Conservation (phyloP, 2,329 filamentous ascomycete species). For the Cladophialophora yegresii region DNA sequence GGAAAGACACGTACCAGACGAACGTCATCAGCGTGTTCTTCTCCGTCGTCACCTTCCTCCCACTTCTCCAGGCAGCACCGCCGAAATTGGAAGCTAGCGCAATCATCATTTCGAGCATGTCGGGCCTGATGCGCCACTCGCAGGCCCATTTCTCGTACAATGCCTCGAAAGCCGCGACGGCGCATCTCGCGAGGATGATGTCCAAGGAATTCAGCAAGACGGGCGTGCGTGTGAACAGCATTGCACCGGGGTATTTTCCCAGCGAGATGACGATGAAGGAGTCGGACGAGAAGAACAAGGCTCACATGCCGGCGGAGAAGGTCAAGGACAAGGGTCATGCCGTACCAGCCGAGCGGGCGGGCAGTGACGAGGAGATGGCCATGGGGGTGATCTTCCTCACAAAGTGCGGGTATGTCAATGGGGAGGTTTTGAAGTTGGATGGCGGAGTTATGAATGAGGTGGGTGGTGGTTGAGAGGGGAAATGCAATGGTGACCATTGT, state of each 20-base stretch:
- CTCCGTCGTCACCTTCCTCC: constrained; percentile 67
- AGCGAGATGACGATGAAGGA: constrained; percentile 63
- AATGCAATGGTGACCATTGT: background rate
- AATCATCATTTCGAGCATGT: constrained; percentile 71
- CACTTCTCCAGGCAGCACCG: constrained; percentile 63
- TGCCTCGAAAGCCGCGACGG: constrained; percentile 66
- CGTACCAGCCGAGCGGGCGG: constrained; percentile 59
- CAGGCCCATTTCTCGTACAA: constrained; percentile 75
- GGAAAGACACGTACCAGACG: constrained; percentile 67
- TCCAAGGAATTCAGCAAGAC: constrained; percentile 69
- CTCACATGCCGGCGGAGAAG: constrained; percentile 44
- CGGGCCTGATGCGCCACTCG: constrained; percentile 67
- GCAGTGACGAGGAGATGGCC: constrained; percentile 66
- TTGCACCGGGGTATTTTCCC: constrained; percentile 70
- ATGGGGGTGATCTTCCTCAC: constrained; percentile 58
- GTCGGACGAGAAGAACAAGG: constrained; percentile 61
- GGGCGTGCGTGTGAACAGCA: constrained; percentile 69
- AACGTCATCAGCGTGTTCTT: constrained; percentile 75
- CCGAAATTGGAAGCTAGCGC: constrained; percentile 45
- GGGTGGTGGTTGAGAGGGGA: constrained; percentile 21
- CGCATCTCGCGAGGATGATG: constrained; percentile 64
- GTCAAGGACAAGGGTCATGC: constrained; percentile 40
- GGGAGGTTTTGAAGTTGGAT: constrained; percentile 51
- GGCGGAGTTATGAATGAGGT: constrained; percentile 47
- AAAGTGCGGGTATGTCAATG: constrained; percentile 53